Evolutionary conservation across 768 basidiomycete genomes (phyloP).

Genomic region (Tylopilus felleus): DNA sequence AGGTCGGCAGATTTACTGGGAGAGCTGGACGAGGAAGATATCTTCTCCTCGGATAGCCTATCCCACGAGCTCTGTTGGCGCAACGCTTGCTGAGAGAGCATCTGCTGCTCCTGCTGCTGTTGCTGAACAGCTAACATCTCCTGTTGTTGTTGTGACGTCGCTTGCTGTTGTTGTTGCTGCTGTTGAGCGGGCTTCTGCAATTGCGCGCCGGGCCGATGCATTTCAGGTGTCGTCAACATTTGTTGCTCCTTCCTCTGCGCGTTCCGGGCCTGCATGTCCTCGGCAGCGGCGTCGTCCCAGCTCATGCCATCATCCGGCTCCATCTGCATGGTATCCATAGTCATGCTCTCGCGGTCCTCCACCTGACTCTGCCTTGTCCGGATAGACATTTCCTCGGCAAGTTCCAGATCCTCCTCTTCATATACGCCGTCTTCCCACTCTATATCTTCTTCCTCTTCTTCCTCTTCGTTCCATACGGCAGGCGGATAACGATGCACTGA

Average conservation of each 20-base stretch:
- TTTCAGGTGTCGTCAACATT: slow-evolving; percentile 30
- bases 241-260: slow-evolving; percentile 25
- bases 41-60: slow-evolving; percentile 34
- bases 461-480: slow-evolving; percentile 79
- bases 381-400: slow-evolving; percentile 53
- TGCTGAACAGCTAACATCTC: slow-evolving; percentile 23
- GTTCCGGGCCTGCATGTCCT: slow-evolving; percentile 42
- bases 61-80: slow-evolving; percentile 50
- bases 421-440: slow-evolving; percentile 66
- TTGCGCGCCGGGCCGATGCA: slow-evolving; percentile 34
- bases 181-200: slow-evolving; percentile 23
- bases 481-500: slow-evolving; percentile 75
- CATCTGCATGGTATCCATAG: slow-evolving; percentile 38
- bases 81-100: slow-evolving; percentile 30
- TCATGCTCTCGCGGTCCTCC: slow-evolving; percentile 29
- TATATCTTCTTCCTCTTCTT: slow-evolving; percentile 52
- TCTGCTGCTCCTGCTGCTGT: slow-evolving; percentile 34
- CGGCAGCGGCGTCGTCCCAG: slow-evolving; percentile 76
- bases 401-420: slow-evolving; percentile 63
- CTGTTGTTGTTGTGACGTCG: slow-evolving; percentile 23
- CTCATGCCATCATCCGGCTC: slow-evolving; percentile 83
- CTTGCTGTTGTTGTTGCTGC: slow-evolving; percentile 7
- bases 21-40: slow-evolving; percentile 29
- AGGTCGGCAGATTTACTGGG: slow-evolving; percentile 52
- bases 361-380: slow-evolving; percentile 37